These are phyloP conservation scores for Fragilaria radians DNA, from an alignment of 108 stramenopile species.

Conservation along the genomic window DNA sequence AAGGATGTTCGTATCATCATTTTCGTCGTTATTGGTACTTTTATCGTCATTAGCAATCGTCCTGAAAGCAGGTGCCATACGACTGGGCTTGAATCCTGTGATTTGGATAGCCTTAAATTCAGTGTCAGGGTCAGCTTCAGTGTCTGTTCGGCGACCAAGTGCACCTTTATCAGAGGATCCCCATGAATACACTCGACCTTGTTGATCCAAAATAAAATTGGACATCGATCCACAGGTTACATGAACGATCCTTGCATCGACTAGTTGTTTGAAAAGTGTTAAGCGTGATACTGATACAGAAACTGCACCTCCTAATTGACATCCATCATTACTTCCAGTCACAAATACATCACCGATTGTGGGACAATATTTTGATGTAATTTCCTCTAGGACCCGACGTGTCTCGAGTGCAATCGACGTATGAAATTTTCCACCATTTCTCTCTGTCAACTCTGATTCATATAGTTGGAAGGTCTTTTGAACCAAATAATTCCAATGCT, in stretches of 20 bases:
- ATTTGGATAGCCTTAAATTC: conserved; percentile 11
- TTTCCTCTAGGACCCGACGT: no score
- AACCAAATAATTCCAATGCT: no score
- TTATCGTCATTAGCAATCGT: no score
- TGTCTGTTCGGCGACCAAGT: conserved; percentile 44
- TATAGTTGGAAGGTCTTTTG: no score
- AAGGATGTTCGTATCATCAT: conserved; percentile 36
- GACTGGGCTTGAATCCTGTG: conserved; percentile 1
- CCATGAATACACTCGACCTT: conserved; percentile 83
- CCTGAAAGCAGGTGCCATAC: no score
- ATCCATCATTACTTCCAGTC: conserved; percentile 50
- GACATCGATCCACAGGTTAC: conserved; percentile 83
- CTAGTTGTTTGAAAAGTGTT: conserved; percentile 22
- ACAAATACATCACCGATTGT: conserved; percentile 22
- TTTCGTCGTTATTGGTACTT: not conserved
- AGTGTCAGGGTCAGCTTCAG: not conserved
- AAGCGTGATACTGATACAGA: conserved; percentile 13
- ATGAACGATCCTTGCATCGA: conserved; percentile 20
- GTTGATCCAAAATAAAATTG: conserved; percentile 46
- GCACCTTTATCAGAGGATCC: conserved; percentile 87
- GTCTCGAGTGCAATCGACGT: no score
- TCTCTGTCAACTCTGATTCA: no score
- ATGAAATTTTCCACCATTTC: no score
- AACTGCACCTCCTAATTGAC: conserved; percentile 36
- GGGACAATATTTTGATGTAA: not conserved